A percentile compares a stretch with the other conserved stretches of the same genome.
Conservation (phyloP, 371 early-diverging fungal genomes). For the Conidiobolus incongruus region DNA sequence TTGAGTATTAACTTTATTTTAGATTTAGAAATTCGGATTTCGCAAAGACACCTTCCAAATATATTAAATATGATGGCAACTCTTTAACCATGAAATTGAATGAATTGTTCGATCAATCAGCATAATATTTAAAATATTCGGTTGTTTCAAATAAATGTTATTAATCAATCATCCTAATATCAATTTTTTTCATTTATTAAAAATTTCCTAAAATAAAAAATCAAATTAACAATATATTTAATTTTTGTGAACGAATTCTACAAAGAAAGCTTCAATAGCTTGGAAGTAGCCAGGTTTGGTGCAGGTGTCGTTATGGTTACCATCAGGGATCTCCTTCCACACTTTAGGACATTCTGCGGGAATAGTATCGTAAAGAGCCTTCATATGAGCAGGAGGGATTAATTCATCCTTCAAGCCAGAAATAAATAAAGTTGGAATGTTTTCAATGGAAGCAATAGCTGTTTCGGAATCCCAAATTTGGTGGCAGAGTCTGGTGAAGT, state of each 20-base stretch:
- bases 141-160: no score
- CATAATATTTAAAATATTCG: no score
- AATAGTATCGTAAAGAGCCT: conserved; percentile 22
- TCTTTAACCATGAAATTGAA: conserved; percentile 34
- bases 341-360: not conserved
- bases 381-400: conserved; percentile 76
- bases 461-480: conserved; percentile 74
- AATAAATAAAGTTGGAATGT: conserved; percentile 63
- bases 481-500: conserved; percentile 56
- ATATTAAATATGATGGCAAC: conserved; percentile 51
- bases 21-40: conserved; percentile 38
- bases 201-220: no score
- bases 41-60: conserved; percentile 58
- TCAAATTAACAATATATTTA: no score
- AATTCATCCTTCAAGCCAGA: conserved; percentile 67
- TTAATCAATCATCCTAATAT: no score
- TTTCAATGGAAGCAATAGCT: conserved; percentile 36
- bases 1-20: no score
- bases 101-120: conserved; percentile 27
- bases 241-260: not conserved
- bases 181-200: no score
- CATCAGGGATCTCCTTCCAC: conserved; percentile 36
- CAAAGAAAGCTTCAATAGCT: conserved; percentile 22
- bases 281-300: conserved; percentile 70
- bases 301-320: conserved; percentile 85